Evolutionary conservation across 306 rosid species (phyloP), one percentile per base, ranked within the genome.

Genomic region (Pterocarpus santalinus): DNA sequence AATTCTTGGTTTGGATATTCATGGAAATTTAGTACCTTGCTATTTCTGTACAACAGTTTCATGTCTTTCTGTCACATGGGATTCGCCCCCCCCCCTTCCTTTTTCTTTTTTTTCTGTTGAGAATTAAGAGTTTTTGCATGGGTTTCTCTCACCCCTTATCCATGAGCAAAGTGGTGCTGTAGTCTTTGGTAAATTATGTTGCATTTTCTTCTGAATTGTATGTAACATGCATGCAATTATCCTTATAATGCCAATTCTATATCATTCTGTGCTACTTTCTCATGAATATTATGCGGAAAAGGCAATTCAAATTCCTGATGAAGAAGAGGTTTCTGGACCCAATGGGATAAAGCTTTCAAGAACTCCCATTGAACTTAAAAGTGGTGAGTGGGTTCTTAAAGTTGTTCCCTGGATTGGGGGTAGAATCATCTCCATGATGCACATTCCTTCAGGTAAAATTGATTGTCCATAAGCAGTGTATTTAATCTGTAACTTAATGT

Each of bases 371-470:
- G 97, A 94, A 84, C 81, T 94, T 86, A 94, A 88, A 85, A 91
- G 87, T 72, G 84, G 88, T 36, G 83, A 83, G 68, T 94, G 98
- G 98, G 72, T 39, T 86, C 81, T 90, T 68, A 85, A 94, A 86
- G 83, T 90, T 47, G 91, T 92, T 82, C 97, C 98, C 67, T 91
- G 98, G 98, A 94, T 91, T 85, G 97, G 98, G 49, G 98, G 97
- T 56, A 86, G 98, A 92, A 91, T 94, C 58, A 86, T 92, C 77
- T 92, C 98, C 76, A 94, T 92, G 97, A 79, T 70, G 71, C 94
- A 94, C 90, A 75, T 86, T 77, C 92, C 94, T 66, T 90, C 98
- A 55, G 98, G 98, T 94, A 90, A 55, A 51, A 77, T 43, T 81
- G 71, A 65, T 76, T 73, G 14, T 57, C 34, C 47, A 67, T 86